Conservation (phyloP, 148 eudicot genomes). For the Camellia granthamiana region DNA sequence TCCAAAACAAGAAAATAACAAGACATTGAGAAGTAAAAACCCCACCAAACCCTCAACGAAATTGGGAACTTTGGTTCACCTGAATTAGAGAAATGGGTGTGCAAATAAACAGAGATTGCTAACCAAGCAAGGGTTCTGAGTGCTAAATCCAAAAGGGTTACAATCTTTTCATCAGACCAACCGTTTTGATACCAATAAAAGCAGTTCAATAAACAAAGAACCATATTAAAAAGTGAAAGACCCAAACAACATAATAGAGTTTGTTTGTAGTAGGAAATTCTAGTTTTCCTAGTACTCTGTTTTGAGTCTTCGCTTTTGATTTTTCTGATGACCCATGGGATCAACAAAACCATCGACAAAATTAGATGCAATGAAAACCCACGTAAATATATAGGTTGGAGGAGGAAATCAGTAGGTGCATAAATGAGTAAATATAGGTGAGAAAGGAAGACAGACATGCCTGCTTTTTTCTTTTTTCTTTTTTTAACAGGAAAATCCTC, state of each 20-base stretch:
- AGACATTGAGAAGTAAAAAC: constrained; percentile 44
- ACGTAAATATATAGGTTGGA: constrained; percentile 4
- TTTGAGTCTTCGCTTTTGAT: constrained; percentile 23
- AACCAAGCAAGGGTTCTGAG: constrained; percentile 41
- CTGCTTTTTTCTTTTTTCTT: too few species aligned
- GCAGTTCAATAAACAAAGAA: constrained; percentile 34
- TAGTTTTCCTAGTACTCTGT: constrained; percentile 11
- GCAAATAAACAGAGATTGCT: constrained; percentile 39
- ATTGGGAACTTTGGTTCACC: constrained; percentile 44
- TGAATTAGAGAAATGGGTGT: constrained; percentile 23
- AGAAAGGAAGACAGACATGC: constrained; percentile 3
- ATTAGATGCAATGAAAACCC: constrained; percentile 11
- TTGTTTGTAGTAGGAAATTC: constrained; percentile 28
- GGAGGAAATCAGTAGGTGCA: background rate
- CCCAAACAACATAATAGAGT: constrained; percentile 34
- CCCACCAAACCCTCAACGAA: constrained; percentile 69
- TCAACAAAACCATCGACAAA: background rate
- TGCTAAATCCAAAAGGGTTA: constrained; percentile 43
- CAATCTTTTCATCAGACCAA: constrained; percentile 47
- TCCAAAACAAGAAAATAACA: constrained; percentile 48
- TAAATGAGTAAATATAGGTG: background rate
- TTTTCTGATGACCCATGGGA: constrained; percentile 5
- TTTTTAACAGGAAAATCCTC: too few species aligned
- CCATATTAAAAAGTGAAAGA: constrained; percentile 41
- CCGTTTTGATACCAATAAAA: constrained; percentile 59